A percentile compares a stretch with the other conserved stretches of the same genome.
These are phyloP conservation scores for Aspergillus cavernicola DNA, from an alignment of 495 filamentous ascomycete genomes.

Conservation along the genomic window DNA sequence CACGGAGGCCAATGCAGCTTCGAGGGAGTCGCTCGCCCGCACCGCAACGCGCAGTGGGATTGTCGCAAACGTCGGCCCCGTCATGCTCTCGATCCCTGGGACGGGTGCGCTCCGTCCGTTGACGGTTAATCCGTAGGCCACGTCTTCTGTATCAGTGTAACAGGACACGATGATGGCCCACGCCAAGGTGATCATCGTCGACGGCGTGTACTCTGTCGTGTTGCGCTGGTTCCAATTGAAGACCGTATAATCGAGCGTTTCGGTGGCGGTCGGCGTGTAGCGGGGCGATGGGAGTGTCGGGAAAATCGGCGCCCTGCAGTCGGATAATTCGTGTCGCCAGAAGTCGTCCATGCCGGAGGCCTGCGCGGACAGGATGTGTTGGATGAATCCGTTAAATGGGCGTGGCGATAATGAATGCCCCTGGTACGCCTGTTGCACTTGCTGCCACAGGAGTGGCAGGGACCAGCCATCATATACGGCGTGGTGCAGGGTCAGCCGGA, in stretches of 20 bases:
- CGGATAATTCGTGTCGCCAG: background rate
- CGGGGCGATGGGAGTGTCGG: constrained; percentile 16
- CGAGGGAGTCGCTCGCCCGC: background rate
- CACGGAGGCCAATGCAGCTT: background rate
- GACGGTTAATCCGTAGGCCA: constrained; percentile 25
- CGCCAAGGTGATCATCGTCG: constrained; percentile 35
- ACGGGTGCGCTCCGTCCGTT: constrained; percentile 32
- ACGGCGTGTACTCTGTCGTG: background rate
- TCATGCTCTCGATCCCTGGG: constrained; percentile 27
- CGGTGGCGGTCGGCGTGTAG: constrained; percentile 2
- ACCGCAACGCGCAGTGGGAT: constrained; percentile 40
- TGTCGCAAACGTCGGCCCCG: constrained; percentile 38
- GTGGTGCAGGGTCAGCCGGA: constrained; percentile 54
- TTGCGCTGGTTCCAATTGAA: too few relatives aligned
- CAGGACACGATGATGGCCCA: constrained; percentile 31
- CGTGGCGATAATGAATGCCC: background rate
- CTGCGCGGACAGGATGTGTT: background rate
- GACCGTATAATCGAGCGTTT: too few relatives aligned
- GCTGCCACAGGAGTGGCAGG: constrained; percentile 43
- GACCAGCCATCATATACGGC: constrained; percentile 59
- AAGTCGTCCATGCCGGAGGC: background rate
- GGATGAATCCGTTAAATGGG: background rate
- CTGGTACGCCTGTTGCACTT: constrained; percentile 39
- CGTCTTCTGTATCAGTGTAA: constrained; percentile 26
- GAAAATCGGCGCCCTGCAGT: background rate